Base-by-base conservation (phyloP, 2,329 filamentous ascomycete species). In the Escovopsis sp. region DNA sequence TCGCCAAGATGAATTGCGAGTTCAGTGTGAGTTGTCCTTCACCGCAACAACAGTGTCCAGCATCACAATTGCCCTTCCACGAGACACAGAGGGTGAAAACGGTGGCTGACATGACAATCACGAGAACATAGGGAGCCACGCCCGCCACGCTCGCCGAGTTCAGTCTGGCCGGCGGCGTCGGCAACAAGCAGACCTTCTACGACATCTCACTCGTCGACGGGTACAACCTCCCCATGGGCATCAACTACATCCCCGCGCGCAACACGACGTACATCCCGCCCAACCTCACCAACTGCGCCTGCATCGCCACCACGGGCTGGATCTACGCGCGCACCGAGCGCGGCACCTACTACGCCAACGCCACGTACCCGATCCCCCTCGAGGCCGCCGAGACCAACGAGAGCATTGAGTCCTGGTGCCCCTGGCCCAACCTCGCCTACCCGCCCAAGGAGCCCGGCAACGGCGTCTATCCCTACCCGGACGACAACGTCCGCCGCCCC, bases 121-220 rank as follows among this genome's bases (percentile, higher is more conserved):
- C n/a, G n/a, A n/a, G n/a, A n/a, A n/a, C n/a, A n/a, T n/a, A n/a
- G 77, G 82, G 83, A 14, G 66, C 73, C 38, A 70, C 76, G 21
- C 84, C 84, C 10, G 76, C 76, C 12, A 87, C 81, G 2, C 68
- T 92, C 11, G 82, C 79, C 27, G 84, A 92, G 51, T 87, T 90
- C 56, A 85, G 79, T 36, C 66, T 88, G 13, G 69, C 73, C 34
- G 79, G 77, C 19, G 76, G 78, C 21, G 58, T 67, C 30, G 62
- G 64, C 16, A 60, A 61, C 33, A 56, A 51, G 39, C 78, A 86
- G 50, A 79, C 76, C 9, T 90, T 84, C 53, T 88, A 87, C 58
- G 83, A 90, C 54, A 82, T 90, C 42, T 86, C 80, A 28, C 65
- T 88, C 3, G 83, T 90, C 16, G 83, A 90, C 50, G 83, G 83